Conservation (phyloP, 192 early-diverging fungal species). For the Backusella macrospora region DNA sequence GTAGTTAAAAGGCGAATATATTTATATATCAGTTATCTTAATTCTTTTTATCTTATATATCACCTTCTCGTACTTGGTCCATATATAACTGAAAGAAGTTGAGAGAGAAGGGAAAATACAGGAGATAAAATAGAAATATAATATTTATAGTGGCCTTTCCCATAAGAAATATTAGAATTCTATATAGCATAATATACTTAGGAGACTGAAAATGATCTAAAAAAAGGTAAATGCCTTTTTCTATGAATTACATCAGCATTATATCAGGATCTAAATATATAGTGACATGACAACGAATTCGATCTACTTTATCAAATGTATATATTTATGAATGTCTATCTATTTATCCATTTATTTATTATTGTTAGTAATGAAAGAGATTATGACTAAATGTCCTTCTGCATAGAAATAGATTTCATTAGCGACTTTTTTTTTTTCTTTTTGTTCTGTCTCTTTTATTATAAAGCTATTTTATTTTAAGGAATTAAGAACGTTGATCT, state of each 20-base stretch:
- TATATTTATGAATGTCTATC: too few relatives aligned
- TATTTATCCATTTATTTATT: too few relatives aligned
- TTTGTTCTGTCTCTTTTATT: neutral
- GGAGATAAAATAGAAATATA: neutral
- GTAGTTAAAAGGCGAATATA: neutral
- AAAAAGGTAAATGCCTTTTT: conserved; percentile 1
- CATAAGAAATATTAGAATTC: conserved; percentile 9
- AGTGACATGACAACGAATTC: too few relatives aligned
- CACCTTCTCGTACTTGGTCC: neutral
- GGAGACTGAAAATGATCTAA: conserved; percentile 7
- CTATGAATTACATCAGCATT: neutral
- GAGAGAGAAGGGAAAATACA: neutral
- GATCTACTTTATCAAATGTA: too few relatives aligned
- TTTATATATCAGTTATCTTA: neutral
- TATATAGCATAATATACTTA: neutral
- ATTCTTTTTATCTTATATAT: neutral
- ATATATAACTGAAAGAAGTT: neutral
- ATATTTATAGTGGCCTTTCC: neutral
- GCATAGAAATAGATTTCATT: neutral
- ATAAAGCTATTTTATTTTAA: conserved; percentile 9
- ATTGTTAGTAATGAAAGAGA: neutral
- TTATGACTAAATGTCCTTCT: too few relatives aligned
- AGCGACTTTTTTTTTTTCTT: neutral
- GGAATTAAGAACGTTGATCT: conserved; percentile 6
- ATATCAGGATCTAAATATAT: neutral